Conservation (phyloP, 2,329 filamentous ascomycete species). For the Chalaropsis thielavioides region DNA sequence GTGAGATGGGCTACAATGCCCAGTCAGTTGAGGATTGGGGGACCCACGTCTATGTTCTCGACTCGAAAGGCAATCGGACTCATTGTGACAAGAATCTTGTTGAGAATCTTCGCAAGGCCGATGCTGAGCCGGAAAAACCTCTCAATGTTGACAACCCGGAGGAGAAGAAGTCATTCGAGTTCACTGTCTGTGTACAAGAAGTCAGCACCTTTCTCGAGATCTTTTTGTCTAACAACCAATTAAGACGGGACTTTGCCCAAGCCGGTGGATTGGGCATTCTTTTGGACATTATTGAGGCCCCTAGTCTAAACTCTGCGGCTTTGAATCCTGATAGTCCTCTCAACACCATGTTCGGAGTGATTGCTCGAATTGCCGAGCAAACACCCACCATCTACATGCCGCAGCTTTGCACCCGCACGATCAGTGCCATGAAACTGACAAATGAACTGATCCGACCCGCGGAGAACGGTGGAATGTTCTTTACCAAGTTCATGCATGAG, state of each 20-base stretch:
- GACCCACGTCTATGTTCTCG: conserved; percentile 57
- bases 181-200: conserved; percentile 13
- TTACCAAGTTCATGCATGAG: conserved; percentile 48
- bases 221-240: conserved; percentile 58
- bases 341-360: conserved; percentile 12
- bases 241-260: conserved; percentile 62
- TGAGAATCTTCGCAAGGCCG: conserved; percentile 20
- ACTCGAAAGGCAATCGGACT: conserved; percentile 39
- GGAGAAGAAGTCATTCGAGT: conserved; percentile 14
- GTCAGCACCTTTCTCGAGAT: conserved; percentile 59
- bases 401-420: conserved; percentile 60
- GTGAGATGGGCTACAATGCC: conserved; percentile 56
- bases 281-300: conserved; percentile 68
- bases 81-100: conserved; percentile 33
- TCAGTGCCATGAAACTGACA: conserved; percentile 53
- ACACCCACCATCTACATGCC: conserved; percentile 71
- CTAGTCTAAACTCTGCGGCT: conserved; percentile 60
- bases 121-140: conserved; percentile 17
- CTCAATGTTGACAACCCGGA: background rate
- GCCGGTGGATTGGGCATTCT: conserved; percentile 70
- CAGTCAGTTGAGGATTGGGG: conserved; percentile 58
- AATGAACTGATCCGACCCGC: conserved; percentile 44
- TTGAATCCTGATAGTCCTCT: conserved; percentile 26
- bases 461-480: conserved; percentile 48
- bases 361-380: conserved; percentile 49